phyloP scores from a whole-genome alignment of 441 rosid genomes.

The Mallotus repandus region DNA sequence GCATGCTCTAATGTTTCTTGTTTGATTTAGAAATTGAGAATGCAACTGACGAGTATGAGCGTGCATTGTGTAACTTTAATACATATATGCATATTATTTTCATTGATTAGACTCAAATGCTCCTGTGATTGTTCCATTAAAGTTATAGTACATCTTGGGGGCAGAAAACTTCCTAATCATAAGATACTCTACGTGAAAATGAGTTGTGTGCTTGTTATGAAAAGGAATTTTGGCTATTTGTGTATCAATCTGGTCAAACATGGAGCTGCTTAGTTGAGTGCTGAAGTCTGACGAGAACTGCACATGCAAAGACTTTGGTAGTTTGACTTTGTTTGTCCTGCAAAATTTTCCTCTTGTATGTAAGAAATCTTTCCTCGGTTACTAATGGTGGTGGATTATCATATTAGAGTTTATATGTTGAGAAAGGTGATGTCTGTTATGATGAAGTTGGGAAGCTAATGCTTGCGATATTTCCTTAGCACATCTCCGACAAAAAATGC shows the following conservation, averaged over 20 bases:
- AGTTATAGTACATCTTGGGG: slow-evolving; percentile 4
- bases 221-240: slow-evolving; percentile 17
- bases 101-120: neutral
- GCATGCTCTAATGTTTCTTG: neutral
- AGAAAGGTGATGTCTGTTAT: neutral
- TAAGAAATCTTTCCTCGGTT: slow-evolving; percentile 4
- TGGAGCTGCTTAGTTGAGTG: slow-evolving; percentile 18
- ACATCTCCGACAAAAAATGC: no score
- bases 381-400: neutral
- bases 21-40: neutral
- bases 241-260: slow-evolving; percentile 11
- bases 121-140: neutral
- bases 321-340: slow-evolving; percentile 15
- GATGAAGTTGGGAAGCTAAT: no score
- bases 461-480: no score
- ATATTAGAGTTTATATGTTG: neutral
- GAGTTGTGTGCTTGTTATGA: slow-evolving; percentile 1
- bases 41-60: neutral
- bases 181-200: neutral
- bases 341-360: neutral
- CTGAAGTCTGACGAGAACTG: neutral
- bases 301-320: slow-evolving; percentile 6
- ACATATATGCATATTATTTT: neutral
- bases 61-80: neutral
- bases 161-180: neutral